Percentiles rank a stretch among this genome's conserved stretches.
Conservation (phyloP, 768 basidiomycete species). For the Gymnopilus dilepis region DNA sequence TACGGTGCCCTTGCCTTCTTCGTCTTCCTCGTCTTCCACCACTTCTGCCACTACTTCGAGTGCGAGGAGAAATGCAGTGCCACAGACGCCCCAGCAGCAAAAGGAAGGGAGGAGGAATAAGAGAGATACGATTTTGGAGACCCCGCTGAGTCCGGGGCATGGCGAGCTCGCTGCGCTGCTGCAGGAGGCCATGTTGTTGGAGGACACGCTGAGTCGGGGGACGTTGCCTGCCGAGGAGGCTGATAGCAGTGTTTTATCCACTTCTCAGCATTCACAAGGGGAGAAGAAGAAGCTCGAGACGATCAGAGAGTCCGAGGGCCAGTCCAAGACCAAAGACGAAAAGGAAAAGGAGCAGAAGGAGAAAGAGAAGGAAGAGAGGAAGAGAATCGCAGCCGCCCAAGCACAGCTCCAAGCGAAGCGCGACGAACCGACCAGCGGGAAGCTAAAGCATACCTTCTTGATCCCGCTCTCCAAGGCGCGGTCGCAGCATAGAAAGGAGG, state of each 20-base stretch:
- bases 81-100: constrained; percentile 34
- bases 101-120: constrained; percentile 34
- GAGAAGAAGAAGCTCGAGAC: constrained; percentile 6
- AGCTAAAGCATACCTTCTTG: constrained; percentile 40
- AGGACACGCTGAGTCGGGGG: constrained; percentile 56
- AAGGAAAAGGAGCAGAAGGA: constrained; percentile 27
- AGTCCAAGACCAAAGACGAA: constrained; percentile 24
- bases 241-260: neutral
- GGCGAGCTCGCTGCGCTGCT: constrained; percentile 61
- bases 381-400: constrained; percentile 29
- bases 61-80: constrained; percentile 25
- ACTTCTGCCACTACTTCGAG: constrained; percentile 23
- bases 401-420: constrained; percentile 31
- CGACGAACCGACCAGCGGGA: constrained; percentile 32
- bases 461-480: constrained; percentile 36
- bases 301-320: constrained; percentile 24
- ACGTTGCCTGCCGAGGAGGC: constrained; percentile 47
- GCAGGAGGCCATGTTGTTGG: constrained; percentile 62
- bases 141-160: constrained; percentile 50
- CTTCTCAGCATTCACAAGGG: too few relatives aligned
- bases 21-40: constrained; percentile 18
- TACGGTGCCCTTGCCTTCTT: constrained; percentile 13
- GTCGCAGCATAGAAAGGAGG: constrained; percentile 30
- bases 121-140: constrained; percentile 37
- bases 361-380: constrained; percentile 33